phyloP scores from a whole-genome alignment of 2,329 filamentous ascomycete species.

The Magnaporthales sp. region DNA sequence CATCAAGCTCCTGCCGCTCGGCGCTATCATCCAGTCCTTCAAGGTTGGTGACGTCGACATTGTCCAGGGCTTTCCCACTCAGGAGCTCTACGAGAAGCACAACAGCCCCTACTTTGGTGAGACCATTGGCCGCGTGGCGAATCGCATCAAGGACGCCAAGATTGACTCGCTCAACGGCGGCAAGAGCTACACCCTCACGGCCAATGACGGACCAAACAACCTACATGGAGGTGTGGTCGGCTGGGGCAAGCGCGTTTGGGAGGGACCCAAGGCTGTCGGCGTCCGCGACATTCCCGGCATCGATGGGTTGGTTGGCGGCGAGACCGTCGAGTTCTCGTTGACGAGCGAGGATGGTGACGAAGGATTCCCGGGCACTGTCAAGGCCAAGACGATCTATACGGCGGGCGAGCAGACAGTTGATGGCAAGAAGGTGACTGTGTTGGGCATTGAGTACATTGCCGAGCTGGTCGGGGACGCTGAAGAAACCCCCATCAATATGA shows the following conservation, averaged over 20 bases:
- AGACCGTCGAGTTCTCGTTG: conserved; percentile 58
- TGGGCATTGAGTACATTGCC: conserved; percentile 86
- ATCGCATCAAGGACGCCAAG: conserved; percentile 66
- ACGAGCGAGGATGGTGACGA: conserved; percentile 75
- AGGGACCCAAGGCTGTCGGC: conserved; percentile 60
- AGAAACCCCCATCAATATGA: conserved; percentile 90
- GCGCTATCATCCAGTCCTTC: conserved; percentile 76
- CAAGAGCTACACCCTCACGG: conserved; percentile 58
- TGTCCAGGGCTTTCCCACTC: conserved; percentile 73
- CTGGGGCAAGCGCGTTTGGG: conserved; percentile 75
- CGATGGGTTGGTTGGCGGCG: conserved; percentile 46
- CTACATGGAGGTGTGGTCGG: conserved; percentile 65
- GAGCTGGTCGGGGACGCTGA: conserved; percentile 68
- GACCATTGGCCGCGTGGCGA: conserved; percentile 80
- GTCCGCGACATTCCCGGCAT: conserved; percentile 39
- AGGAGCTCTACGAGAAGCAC: conserved; percentile 65
- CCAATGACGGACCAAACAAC: conserved; percentile 71
- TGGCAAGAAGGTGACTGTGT: conserved; percentile 54
- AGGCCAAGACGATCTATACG: conserved; percentile 71
- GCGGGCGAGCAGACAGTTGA: conserved; percentile 56
- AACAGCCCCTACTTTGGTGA: conserved; percentile 82
- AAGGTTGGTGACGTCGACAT: conserved; percentile 73
- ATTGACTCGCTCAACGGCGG: conserved; percentile 63
- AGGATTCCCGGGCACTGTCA: conserved; percentile 80
- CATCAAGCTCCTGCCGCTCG: conserved; percentile 63